phyloP scores from a whole-genome alignment of 2,329 filamentous ascomycete genomes.

The Periconia macrospinosa region DNA sequence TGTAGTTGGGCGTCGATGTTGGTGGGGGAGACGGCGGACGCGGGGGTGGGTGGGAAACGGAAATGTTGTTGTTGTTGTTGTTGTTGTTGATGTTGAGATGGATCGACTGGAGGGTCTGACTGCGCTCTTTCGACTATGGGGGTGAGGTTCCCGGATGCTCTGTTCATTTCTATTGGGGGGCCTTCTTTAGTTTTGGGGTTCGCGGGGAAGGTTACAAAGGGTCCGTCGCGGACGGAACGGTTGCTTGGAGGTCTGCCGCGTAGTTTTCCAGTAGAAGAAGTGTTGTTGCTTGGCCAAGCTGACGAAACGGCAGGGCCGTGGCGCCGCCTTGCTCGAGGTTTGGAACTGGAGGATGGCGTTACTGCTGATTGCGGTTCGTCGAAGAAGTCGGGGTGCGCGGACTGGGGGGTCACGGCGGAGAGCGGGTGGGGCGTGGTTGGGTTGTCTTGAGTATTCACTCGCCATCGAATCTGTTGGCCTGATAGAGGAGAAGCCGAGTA shows the following conservation, averaged over 20 bases:
- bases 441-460: constrained; percentile 60
- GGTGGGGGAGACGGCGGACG: constrained; percentile 39
- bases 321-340: constrained; percentile 60
- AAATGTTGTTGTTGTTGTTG: constrained; percentile 37
- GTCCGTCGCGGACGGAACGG: constrained; percentile 65
- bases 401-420: constrained; percentile 74
- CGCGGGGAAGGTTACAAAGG: constrained; percentile 70
- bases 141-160: constrained; percentile 46
- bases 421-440: constrained; percentile 72
- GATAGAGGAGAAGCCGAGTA: constrained; percentile 49
- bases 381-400: constrained; percentile 51
- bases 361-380: constrained; percentile 73
- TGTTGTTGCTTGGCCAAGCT: constrained; percentile 75
- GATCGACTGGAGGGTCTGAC: constrained; percentile 38
- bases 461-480: constrained; percentile 51
- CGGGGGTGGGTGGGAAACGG: constrained; percentile 43
- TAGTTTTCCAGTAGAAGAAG: constrained; percentile 67
- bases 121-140: constrained; percentile 50
- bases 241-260: constrained; percentile 80
- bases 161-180: constrained; percentile 49
- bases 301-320: constrained; percentile 89
- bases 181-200: constrained; percentile 56
- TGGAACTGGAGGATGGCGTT: constrained; percentile 58
- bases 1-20: constrained; percentile 24
- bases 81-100: constrained; percentile 34